Conservation (phyloP, 108 stramenopile genomes). For the Conticribra weissflogii region DNA sequence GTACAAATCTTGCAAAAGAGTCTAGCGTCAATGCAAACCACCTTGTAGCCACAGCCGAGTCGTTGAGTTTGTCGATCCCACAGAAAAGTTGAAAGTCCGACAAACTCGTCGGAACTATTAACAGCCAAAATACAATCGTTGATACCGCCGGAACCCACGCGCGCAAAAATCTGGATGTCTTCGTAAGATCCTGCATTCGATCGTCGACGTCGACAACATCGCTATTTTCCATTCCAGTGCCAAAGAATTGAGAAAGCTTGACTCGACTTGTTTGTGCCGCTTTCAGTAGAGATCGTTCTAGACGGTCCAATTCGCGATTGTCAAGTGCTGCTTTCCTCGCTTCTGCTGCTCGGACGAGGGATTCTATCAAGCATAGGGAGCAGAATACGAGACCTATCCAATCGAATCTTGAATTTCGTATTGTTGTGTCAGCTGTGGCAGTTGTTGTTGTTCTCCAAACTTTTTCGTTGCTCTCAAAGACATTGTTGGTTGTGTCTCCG, state of each 20-base stretch:
- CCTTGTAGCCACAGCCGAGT: conserved; percentile 52
- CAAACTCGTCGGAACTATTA: conserved; percentile 49
- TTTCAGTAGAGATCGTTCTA: conserved; percentile 48
- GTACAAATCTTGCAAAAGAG: conserved; percentile 17
- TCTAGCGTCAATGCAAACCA: conserved; percentile 44
- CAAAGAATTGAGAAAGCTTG: conserved; percentile 34
- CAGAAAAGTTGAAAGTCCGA: conserved; percentile 30
- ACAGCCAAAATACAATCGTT: conserved; percentile 53
- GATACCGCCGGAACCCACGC: conserved; percentile 57
- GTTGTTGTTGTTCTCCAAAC: conserved; percentile 9
- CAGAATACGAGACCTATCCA: conserved; percentile 52
- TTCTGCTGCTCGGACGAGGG: conserved; percentile 49
- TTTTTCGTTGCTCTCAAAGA: background rate
- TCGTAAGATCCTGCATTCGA: conserved; percentile 14
- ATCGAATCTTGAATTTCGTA: conserved; percentile 10
- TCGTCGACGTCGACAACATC: conserved; percentile 10
- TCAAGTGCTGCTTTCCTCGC: conserved; percentile 56
- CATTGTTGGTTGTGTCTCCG: conserved; percentile 1
- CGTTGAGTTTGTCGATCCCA: conserved; percentile 26
- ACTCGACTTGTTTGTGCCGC: conserved; percentile 37
- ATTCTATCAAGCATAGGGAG: conserved; percentile 51
- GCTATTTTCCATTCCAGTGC: conserved; percentile 9
- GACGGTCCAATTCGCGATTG: conserved; percentile 54
- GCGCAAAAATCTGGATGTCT: conserved; percentile 41
- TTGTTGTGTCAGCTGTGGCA: too few species aligned